These are phyloP conservation scores for Wickerhamomyces hampshirensis DNA, from an alignment of 805 yeast genomes.

Conservation along the genomic window DNA sequence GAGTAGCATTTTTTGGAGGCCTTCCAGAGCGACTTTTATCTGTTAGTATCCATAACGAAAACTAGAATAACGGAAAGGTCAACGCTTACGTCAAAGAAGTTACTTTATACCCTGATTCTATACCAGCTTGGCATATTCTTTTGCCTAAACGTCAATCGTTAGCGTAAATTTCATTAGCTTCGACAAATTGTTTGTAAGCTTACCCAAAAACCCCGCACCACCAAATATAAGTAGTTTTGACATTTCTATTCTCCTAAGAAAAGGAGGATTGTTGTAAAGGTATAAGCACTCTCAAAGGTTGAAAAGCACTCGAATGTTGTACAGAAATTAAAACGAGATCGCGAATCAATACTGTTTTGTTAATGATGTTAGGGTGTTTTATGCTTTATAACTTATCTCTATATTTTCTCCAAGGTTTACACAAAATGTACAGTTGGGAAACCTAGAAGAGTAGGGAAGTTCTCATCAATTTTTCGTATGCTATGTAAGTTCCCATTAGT, in stretches of 20 bases:
- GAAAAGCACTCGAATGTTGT: too few relatives aligned
- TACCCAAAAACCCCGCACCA: conserved; percentile 76
- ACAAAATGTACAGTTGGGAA: too few relatives aligned
- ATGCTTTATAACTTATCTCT: too few relatives aligned
- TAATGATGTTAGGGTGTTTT: background rate
- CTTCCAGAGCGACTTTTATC: conserved; percentile 46
- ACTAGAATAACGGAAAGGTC: too few relatives aligned
- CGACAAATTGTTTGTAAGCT: conserved; percentile 12
- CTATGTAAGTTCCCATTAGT: too few relatives aligned
- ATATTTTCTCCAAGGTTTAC: too few relatives aligned
- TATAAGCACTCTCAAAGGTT: conserved; percentile 1
- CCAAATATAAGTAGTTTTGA: conserved; percentile 65
- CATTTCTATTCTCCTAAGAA: conserved; percentile 7
- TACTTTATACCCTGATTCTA: conserved; percentile 59
- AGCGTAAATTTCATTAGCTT: background rate
- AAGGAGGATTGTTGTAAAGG: conserved; percentile 1
- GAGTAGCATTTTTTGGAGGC: conserved; percentile 33
- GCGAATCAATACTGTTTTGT: background rate
- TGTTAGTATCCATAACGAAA: too few relatives aligned
- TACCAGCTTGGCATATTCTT: conserved; percentile 64
- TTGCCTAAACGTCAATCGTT: conserved; percentile 35
- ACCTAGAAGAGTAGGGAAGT: too few relatives aligned
- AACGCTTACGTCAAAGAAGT: conserved; percentile 51
- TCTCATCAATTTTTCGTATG: too few relatives aligned
- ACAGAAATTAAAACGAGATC: background rate